Percentiles rank a stretch among this genome's conserved stretches.
These are phyloP conservation scores for Xylaria nigripes DNA, from an alignment of 495 filamentous ascomycete genomes.

Conservation along the genomic window DNA sequence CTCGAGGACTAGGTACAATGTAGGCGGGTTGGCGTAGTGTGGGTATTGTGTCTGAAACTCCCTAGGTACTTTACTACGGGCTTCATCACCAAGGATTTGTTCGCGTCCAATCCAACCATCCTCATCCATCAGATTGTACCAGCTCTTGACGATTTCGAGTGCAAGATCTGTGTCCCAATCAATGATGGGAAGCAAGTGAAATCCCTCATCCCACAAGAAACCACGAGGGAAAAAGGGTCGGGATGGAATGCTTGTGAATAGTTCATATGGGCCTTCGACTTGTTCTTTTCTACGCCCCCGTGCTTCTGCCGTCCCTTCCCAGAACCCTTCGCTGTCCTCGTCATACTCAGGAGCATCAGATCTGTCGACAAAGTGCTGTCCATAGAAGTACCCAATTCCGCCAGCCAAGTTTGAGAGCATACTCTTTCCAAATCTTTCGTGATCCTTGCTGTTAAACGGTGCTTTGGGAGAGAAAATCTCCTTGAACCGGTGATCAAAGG, in stretches of 20 bases:
- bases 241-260: constrained; percentile 90
- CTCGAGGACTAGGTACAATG: constrained; percentile 82
- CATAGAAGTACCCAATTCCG: constrained; percentile 93
- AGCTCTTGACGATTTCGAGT: constrained; percentile 87
- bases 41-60: constrained; percentile 97
- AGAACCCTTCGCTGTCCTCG: constrained; percentile 95
- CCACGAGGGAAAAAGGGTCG: constrained; percentile 93
- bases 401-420: constrained; percentile 94
- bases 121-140: constrained; percentile 92
- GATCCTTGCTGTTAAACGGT: constrained; percentile 66
- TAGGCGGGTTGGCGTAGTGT: constrained; percentile 98
- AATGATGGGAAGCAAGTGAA: constrained; percentile 83
- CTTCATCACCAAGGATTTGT: constrained; percentile 91
- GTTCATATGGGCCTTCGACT: constrained; percentile 75
- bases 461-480: constrained; percentile 63
- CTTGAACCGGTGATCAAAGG: constrained; percentile 67
- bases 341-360: constrained; percentile 87
- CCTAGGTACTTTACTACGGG: constrained; percentile 87
- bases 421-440: constrained; percentile 71
- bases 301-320: constrained; percentile 76
- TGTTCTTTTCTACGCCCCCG: constrained; percentile 54
- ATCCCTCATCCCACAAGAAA: constrained; percentile 97
- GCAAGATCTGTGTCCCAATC: constrained; percentile 92
- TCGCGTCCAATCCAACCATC: constrained; percentile 97
- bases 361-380: constrained; percentile 76